Conservation (phyloP, 768 basidiomycete species). For the Rhodotorula paludigena region DNA sequence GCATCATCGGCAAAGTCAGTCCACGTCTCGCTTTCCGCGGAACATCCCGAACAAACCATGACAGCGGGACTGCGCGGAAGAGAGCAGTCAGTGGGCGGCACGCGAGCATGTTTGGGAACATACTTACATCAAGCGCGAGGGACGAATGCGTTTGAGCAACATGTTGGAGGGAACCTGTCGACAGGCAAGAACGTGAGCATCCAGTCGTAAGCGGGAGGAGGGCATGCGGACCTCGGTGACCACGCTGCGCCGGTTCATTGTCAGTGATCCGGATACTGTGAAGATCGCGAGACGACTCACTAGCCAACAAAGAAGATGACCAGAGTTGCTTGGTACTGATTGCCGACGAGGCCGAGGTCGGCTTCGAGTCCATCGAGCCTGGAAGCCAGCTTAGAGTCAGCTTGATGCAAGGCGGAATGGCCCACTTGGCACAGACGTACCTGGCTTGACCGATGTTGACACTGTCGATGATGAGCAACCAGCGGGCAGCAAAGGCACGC, state of each 20-base stretch:
- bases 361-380: conserved; percentile 27
- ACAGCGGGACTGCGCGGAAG: not conserved
- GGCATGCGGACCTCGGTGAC: no score
- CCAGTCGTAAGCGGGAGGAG: no score
- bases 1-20: no score
- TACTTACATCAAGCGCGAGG: conserved; percentile 10
- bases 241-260: no score
- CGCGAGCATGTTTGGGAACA: not conserved
- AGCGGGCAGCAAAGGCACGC: not conserved
- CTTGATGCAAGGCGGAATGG: no score
- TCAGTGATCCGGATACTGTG: no score
- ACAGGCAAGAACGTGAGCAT: no score
- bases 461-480: conserved; percentile 11
- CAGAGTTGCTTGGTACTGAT: conserved; percentile 27
- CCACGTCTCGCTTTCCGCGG: no score
- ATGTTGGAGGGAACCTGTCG: conserved; percentile 28
- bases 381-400: conserved; percentile 19
- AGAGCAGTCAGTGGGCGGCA: not conserved
- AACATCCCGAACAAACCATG: conserved; percentile 13
- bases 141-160: conserved; percentile 18
- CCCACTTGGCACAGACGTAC: not conserved
- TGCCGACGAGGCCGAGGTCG: conserved; percentile 27
- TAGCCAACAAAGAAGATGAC: conserved; percentile 45
- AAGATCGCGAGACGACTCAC: no score
- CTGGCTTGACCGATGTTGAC: conserved; percentile 38